Conservation (phyloP, 371 early-diverging fungal species). For the Mortierella sp. region DNA sequence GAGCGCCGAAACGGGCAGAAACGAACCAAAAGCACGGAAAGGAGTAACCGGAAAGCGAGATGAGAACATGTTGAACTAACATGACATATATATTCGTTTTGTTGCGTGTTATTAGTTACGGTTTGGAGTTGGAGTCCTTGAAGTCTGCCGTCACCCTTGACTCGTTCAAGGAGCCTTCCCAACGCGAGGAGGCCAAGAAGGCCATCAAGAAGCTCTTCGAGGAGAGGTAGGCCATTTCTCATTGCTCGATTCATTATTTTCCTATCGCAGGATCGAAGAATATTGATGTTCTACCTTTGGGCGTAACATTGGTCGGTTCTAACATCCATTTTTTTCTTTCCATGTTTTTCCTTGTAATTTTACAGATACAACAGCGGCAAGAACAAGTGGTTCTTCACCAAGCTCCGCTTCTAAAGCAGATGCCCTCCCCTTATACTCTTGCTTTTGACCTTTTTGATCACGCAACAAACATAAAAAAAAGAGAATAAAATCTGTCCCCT, state of each 20-base stretch:
- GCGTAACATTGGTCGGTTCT: not conserved
- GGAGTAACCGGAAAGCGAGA: not conserved
- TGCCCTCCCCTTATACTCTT: not conserved
- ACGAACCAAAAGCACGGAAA: not conserved
- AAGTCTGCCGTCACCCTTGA: constrained; percentile 91
- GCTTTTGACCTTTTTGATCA: constrained; percentile 13
- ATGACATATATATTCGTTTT: not conserved
- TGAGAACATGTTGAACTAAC: not conserved
- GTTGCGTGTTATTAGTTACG: constrained; percentile 67
- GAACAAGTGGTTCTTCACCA: constrained; percentile 99
- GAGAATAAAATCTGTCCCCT: constrained; percentile 4
- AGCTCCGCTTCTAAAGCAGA: constrained; percentile 93
- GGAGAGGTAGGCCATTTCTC: constrained; percentile 70
- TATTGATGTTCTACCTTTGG: not conserved
- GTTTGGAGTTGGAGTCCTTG: constrained; percentile 88
- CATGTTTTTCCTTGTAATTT: not conserved
- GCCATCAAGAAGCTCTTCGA: constrained; percentile 95
- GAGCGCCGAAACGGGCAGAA: not conserved
- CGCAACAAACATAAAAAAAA: constrained; percentile 7
- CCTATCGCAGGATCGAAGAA: not conserved
- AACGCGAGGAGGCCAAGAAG: constrained; percentile 93
- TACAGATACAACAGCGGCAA: constrained; percentile 93
- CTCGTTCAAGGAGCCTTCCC: constrained; percentile 94
- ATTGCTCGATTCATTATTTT: not conserved
- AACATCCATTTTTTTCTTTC: not conserved